A percentile compares a stretch with the other conserved stretches of the same genome.
These are phyloP conservation scores for Nicotiana attenuata DNA, from an alignment of 257 asterid species.

Conservation along the genomic window DNA sequence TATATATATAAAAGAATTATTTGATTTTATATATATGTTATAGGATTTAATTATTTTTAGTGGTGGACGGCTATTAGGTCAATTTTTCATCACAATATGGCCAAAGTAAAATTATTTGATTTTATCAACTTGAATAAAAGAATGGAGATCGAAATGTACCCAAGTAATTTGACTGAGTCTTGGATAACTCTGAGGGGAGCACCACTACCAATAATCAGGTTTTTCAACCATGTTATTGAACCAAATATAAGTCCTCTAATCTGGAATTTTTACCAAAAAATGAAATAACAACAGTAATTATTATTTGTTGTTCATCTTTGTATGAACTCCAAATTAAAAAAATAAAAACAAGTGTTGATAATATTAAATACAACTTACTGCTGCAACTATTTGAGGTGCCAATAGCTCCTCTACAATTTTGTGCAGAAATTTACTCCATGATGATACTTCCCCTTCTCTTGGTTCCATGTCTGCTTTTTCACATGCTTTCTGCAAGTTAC, in stretches of 20 bases:
- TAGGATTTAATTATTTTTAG: no score
- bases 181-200: slow-evolving; percentile 71
- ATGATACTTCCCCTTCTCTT: slow-evolving; percentile 7
- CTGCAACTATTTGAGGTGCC: slow-evolving; percentile 58
- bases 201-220: slow-evolving; percentile 50
- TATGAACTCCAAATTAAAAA: neutral
- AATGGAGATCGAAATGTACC: slow-evolving; percentile 32
- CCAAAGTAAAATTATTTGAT: neutral
- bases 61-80: no score
- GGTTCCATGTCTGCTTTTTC: neutral
- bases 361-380: slow-evolving; percentile 30
- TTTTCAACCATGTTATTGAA: slow-evolving; percentile 48
- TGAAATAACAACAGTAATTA: neutral
- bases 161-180: slow-evolving; percentile 51
- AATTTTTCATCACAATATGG: neutral
- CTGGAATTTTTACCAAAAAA: slow-evolving; percentile 25
- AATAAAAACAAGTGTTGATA: neutral
- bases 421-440: slow-evolving; percentile 25
- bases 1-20: no score
- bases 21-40: no score
- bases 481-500: neutral
- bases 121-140: neutral
- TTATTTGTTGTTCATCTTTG: neutral
- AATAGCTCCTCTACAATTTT: slow-evolving; percentile 41
- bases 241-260: slow-evolving; percentile 61